phyloP scores from a whole-genome alignment of 148 eudicot species.

The Gaultheria prostrata region DNA sequence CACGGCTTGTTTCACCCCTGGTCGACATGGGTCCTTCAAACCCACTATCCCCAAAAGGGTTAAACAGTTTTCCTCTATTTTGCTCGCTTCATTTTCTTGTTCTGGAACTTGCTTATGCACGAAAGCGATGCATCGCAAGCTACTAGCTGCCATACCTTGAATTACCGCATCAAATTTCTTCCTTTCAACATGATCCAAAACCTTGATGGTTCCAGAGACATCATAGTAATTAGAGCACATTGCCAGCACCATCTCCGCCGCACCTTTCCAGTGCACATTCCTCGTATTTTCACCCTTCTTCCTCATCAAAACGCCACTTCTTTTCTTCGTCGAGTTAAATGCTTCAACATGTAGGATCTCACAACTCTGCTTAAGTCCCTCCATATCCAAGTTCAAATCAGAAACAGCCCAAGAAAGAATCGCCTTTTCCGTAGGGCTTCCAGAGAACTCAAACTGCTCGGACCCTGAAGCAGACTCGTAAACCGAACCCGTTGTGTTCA shows the following conservation, averaged over 20 bases:
- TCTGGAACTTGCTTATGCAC: slow-evolving; percentile 15
- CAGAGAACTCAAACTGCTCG: slow-evolving; percentile 3
- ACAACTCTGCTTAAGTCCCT: slow-evolving; percentile 2
- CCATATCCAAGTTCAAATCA: slow-evolving; percentile 16
- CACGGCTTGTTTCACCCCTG: slow-evolving; percentile 10
- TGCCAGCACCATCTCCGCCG: slow-evolving; percentile 19
- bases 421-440: slow-evolving; percentile 12
- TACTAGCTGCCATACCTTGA: slow-evolving; percentile 14
- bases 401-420: slow-evolving; percentile 13
- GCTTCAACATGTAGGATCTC: slow-evolving; percentile 8
- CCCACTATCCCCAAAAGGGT: slow-evolving; percentile 23
- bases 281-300: slow-evolving; percentile 12
- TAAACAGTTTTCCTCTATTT: neutral
- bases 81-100: neutral
- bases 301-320: slow-evolving; percentile 15
- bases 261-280: slow-evolving; percentile 28
- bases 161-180: slow-evolving; percentile 1
- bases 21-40: slow-evolving; percentile 15
- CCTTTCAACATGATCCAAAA: neutral
- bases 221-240: slow-evolving; percentile 24
- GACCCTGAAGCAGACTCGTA: neutral
- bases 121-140: slow-evolving; percentile 24
- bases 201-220: neutral
- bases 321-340: slow-evolving; percentile 20
- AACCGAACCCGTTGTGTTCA: slow-evolving; percentile 6